Base-by-base conservation (phyloP, 257 asterid species). In the Capsicum baccatum region DNA sequence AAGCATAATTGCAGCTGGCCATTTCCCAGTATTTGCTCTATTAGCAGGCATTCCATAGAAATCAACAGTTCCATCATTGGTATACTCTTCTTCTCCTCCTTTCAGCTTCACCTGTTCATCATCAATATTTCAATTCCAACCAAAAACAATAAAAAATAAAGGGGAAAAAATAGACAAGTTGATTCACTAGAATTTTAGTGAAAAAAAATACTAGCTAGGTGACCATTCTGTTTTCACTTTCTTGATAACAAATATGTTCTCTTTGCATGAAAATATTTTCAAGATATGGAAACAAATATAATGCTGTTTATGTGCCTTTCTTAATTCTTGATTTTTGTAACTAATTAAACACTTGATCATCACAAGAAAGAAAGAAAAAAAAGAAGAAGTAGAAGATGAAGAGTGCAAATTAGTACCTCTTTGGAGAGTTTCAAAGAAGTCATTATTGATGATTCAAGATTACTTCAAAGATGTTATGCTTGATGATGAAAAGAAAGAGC, bases 41-140 rank as follows among this genome's bases (percentile, higher is more conserved):
- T 88, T 85, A 3, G 99, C 98, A 0, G 96, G 96, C 21, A 78
- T 85, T 42, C 99, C 99, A 82, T 90, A 89, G 85, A 93, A 80
- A 91, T 93, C 98, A 15, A 95, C 89, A 85, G 90, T 91, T 82
- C 99, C 99, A 89, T 95, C 99, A 7, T 86, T 84, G 0, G 99
- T 92, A 83, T 42, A 85, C 83, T 67, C 90, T 37, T 86, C 92
- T 69, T 84, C 90, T 39, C 80, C 89, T 48, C 69, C 87, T 85
- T 88, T 90, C 79, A 82, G 50, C 88, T 89, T 92, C 47, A 35
- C 92, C 98, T 92, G 8, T 37, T 85, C 13, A 50, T 60, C 12
- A 63, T 58, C 70, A 37, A 59, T 1, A 35, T 14, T 56, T 39
- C 81, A 55, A 9, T 10, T n/a, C 9, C 39, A 47, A 44, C 44